Percentiles rank a stretch among this genome's conserved stretches.
These are phyloP conservation scores for Penicillium cinerascens DNA, from an alignment of 495 filamentous ascomycete genomes.

Conservation along the genomic window DNA sequence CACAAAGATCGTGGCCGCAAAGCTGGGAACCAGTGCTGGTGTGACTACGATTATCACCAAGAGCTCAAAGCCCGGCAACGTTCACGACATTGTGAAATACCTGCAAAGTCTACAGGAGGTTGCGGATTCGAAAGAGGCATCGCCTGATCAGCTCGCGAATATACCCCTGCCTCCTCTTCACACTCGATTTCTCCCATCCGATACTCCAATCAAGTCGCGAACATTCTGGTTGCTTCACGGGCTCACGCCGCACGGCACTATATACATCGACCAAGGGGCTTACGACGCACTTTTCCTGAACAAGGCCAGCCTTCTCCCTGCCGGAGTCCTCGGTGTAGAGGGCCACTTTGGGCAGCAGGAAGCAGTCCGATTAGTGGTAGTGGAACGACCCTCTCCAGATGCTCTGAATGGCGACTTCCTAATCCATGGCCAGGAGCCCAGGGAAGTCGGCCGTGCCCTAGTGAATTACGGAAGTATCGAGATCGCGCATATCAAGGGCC, in stretches of 20 bases:
- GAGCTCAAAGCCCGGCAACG: constrained; percentile 89
- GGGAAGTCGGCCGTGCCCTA: constrained; percentile 87
- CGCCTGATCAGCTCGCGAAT: neutral
- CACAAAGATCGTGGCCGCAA: constrained; percentile 94
- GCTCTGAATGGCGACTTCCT: constrained; percentile 43
- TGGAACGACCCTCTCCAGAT: constrained; percentile 47
- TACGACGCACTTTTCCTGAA: constrained; percentile 64
- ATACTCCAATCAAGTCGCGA: constrained; percentile 80
- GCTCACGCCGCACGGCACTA: constrained; percentile 82
- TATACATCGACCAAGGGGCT: constrained; percentile 90
- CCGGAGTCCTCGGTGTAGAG: constrained; percentile 83
- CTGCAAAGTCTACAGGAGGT: constrained; percentile 55
- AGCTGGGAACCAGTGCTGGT: constrained; percentile 88
- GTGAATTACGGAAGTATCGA: constrained; percentile 90
- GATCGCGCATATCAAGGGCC: constrained; percentile 78
- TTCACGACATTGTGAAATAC: constrained; percentile 79
- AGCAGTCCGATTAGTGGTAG: constrained; percentile 78
- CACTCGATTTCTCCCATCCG: constrained; percentile 88
- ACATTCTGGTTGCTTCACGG: constrained; percentile 97
- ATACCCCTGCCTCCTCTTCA: constrained; percentile 60
- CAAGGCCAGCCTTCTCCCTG: constrained; percentile 88
- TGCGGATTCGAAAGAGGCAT: neutral
- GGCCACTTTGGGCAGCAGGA: constrained; percentile 89
- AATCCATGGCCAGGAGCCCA: constrained; percentile 45
- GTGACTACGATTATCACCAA: constrained; percentile 94